Conservation (phyloP, 164 flowering plant genomes). For the Malania oleifera region DNA sequence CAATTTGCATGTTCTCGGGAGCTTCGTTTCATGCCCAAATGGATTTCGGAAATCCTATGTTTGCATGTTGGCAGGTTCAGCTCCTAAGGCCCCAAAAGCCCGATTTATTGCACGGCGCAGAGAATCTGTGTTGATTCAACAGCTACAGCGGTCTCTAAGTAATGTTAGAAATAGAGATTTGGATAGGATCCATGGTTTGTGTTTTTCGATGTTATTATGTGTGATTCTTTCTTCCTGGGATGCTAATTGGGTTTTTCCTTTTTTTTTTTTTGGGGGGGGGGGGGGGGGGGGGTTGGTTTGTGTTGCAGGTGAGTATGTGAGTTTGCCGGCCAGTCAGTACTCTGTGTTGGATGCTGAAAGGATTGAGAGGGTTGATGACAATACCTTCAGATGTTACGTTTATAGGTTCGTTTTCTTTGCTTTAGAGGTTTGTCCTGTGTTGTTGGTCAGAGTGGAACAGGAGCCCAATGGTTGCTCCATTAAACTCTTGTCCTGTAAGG, state of each 20-base stretch:
- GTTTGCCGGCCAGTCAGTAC: conserved; percentile 93
- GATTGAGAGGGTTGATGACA: conserved; percentile 83
- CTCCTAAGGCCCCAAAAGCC: conserved; percentile 54
- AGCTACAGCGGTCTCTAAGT: conserved; percentile 75
- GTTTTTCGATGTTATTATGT: background rate
- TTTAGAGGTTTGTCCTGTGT: conserved; percentile 89
- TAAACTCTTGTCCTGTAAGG: conserved; percentile 88
- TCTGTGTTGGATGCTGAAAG: conserved; percentile 93
- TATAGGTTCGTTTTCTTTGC: conserved; percentile 71
- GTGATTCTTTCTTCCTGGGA: background rate
- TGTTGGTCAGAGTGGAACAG: conserved; percentile 73
- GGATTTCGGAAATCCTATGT: conserved; percentile 20
- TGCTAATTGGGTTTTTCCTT: background rate
- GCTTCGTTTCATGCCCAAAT: background rate
- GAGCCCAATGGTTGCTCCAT: conserved; percentile 81
- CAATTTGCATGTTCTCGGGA: background rate
- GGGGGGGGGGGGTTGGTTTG: background rate
- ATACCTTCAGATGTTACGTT: conserved; percentile 78
- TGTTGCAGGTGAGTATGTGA: conserved; percentile 77
- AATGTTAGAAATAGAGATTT: conserved; percentile 6
- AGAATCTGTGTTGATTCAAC: conserved; percentile 57
- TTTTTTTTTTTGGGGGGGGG: background rate
- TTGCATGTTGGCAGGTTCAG: conserved; percentile 33
- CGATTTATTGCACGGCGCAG: conserved; percentile 63
- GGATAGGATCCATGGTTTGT: background rate